These are phyloP conservation scores for Tetradesmus lagerheimii DNA, from an alignment of 139 green algal genomes.

Conservation along the genomic window DNA sequence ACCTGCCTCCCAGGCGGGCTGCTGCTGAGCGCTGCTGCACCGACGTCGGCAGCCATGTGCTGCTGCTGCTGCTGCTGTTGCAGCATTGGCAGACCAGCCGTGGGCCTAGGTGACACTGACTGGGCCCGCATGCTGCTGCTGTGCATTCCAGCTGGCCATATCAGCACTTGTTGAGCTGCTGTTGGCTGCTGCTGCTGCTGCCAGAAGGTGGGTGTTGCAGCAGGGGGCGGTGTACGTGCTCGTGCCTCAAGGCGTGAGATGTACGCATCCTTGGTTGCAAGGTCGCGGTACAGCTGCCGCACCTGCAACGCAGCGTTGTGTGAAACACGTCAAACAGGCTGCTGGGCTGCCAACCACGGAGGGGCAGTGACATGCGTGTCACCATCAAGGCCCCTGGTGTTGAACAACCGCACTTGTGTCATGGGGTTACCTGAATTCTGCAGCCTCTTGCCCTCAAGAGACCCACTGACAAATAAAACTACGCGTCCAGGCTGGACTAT, in stretches of 20 bases:
- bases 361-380: too few species aligned
- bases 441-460: too few species aligned
- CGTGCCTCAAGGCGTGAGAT: background rate
- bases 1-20: background rate
- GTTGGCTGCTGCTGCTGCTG: background rate
- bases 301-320: background rate
- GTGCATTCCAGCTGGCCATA: background rate
- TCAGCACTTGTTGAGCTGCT: background rate
- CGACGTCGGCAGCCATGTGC: background rate
- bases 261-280: conserved; percentile 5
- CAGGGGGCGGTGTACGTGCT: background rate
- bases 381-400: too few species aligned
- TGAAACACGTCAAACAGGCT: too few species aligned
- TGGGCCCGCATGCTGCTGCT: background rate
- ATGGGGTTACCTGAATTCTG: too few species aligned
- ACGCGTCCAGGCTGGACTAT: too few species aligned
- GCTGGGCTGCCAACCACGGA: too few species aligned
- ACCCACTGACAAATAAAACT: too few species aligned
- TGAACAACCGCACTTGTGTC: too few species aligned
- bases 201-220: background rate
- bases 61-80: background rate
- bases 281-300: background rate
- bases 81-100: background rate
- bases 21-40: background rate
- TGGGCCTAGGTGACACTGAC: background rate